A percentile compares a stretch with the other conserved stretches of the same genome.
Evolutionary conservation across 2,329 filamentous ascomycete genomes (phyloP).

Genomic region (Calonectria pauciramosa): DNA sequence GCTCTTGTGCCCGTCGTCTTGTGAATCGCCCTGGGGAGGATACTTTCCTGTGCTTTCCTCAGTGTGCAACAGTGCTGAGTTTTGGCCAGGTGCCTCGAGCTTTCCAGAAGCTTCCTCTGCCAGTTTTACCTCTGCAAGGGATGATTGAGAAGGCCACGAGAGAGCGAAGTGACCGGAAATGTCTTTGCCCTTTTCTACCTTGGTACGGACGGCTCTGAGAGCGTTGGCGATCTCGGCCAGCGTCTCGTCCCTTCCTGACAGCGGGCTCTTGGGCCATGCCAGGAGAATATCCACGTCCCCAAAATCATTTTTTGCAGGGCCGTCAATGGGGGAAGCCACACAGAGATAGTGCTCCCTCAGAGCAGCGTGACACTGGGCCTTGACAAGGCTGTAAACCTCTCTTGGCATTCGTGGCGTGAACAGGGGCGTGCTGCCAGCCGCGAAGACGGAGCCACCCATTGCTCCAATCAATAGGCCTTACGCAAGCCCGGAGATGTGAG

Average conservation of each 20-base stretch:
- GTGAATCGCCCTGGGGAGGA: neutral
- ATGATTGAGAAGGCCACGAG: conserved; percentile 60
- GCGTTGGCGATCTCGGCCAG: conserved; percentile 49
- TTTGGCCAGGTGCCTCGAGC: neutral
- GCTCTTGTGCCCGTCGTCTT: neutral
- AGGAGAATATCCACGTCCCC: conserved; percentile 84
- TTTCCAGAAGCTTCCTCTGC: neutral
- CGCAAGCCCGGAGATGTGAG: neutral
- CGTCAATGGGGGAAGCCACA: conserved; percentile 75
- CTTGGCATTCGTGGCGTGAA: conserved; percentile 76
- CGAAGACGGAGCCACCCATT: conserved; percentile 79
- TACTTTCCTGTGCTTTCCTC: conserved; percentile 11
- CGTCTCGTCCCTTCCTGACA: conserved; percentile 26
- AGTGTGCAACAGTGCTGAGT: neutral
- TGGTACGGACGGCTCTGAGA: conserved; percentile 51
- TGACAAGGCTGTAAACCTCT: conserved; percentile 67
- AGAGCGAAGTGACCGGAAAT: conserved; percentile 66
- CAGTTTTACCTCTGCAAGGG: neutral
- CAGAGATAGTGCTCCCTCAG: conserved; percentile 66
- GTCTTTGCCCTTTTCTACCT: conserved; percentile 43
- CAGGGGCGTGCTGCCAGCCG: conserved; percentile 60
- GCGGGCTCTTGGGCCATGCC: conserved; percentile 47
- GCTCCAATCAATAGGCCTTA: neutral
- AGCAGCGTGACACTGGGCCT: conserved; percentile 58
- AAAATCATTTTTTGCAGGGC: conserved; percentile 75